Evolutionary conservation across 2,329 filamentous ascomycete species (phyloP).

Genomic region (Aspergillus eucalypticola): DNA sequence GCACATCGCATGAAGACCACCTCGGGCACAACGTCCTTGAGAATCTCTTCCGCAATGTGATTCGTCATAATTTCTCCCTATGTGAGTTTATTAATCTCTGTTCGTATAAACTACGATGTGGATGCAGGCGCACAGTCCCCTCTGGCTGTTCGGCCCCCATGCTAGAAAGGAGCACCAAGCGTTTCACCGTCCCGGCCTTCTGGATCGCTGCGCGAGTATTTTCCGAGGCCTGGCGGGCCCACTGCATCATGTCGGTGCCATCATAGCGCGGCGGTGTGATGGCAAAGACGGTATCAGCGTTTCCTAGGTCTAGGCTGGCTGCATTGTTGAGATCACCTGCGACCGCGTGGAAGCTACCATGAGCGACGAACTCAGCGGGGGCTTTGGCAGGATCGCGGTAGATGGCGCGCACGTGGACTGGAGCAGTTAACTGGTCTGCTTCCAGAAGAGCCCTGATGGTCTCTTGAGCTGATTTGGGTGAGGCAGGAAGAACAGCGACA

Average conservation of each 20-base stretch:
- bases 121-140: constrained; percentile 11
- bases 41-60: constrained; percentile 16
- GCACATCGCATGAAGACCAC: constrained; percentile 17
- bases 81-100: too few species aligned
- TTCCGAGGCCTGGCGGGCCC: constrained; percentile 8
- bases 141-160: constrained; percentile 14
- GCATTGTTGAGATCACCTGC: constrained; percentile 13
- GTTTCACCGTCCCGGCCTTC: constrained; percentile 9
- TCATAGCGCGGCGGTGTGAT: constrained; percentile 16
- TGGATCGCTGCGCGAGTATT: constrained; percentile 14
- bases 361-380: constrained; percentile 9
- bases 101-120: too few species aligned
- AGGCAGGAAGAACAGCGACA: constrained; percentile 17
- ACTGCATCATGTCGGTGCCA: constrained; percentile 9
- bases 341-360: constrained; percentile 14
- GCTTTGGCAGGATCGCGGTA: constrained; percentile 17
- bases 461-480: constrained; percentile 15
- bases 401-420: constrained; percentile 11
- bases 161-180: constrained; percentile 17
- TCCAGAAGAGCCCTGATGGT: constrained; percentile 15
- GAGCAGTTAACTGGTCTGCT: neutral
- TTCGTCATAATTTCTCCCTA: constrained; percentile 21
- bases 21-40: constrained; percentile 12
- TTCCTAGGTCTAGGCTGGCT: constrained; percentile 10
- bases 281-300: constrained; percentile 15